Evolutionary conservation across 257 asterid species (phyloP).

Genomic region (Verbena officinalis): DNA sequence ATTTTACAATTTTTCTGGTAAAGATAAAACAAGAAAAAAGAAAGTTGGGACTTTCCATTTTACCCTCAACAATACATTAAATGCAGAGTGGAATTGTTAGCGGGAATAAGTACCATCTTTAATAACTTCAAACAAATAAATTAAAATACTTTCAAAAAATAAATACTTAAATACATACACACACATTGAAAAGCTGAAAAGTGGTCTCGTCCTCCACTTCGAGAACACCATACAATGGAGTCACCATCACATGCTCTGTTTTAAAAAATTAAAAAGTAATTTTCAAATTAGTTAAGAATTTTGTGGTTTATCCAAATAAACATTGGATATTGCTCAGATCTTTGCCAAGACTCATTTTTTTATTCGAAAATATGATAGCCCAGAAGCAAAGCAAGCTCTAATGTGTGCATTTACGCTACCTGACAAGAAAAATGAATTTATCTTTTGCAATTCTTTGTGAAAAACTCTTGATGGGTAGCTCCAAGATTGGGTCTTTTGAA

Average conservation of each 20-base stretch:
- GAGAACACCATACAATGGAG: constrained; percentile 29
- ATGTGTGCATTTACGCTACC: neutral
- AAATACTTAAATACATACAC: constrained; percentile 4
- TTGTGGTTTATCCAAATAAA: constrained; percentile 18
- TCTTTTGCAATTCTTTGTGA: constrained; percentile 5
- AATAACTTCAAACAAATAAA: constrained; percentile 30
- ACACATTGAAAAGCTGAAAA: constrained; percentile 36
- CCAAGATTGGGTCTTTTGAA: constrained; percentile 40
- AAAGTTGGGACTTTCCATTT: too few species aligned
- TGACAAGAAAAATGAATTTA: constrained; percentile 1
- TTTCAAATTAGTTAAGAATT: neutral
- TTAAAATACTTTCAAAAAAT: constrained; percentile 11
- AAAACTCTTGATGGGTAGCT: constrained; percentile 18
- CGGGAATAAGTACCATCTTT: constrained; percentile 39
- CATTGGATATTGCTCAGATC: constrained; percentile 37
- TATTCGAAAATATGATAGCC: constrained; percentile 26
- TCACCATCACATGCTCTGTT: constrained; percentile 56
- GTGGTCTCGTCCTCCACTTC: constrained; percentile 37
- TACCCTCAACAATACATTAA: too few species aligned
- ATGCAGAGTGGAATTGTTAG: constrained; percentile 15
- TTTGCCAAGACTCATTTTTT: constrained; percentile 27
- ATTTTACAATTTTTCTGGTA: too few species aligned
- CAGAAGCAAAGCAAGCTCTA: constrained; percentile 26
- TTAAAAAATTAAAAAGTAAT: neutral
- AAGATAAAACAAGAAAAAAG: neutral